A percentile compares a stretch with the other conserved stretches of the same genome.
Evolutionary conservation across 345 rosid species (phyloP).

Genomic region (Populus pruinosa): DNA sequence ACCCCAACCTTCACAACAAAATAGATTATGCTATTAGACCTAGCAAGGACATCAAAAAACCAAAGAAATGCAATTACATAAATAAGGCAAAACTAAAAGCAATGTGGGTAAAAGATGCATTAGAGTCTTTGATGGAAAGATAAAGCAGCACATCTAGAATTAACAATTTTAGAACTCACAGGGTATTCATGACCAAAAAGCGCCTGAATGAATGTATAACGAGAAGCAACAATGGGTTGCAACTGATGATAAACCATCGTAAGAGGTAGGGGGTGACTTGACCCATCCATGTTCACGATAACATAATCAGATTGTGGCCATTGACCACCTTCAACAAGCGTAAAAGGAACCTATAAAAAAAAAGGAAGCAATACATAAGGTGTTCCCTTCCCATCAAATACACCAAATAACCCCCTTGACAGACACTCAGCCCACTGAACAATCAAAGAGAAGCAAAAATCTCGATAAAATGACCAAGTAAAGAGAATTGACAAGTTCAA

Average conservation of each 20-base stretch:
- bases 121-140: not conserved
- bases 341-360: constrained; percentile 72
- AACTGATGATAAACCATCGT: constrained; percentile 69
- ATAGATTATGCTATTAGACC: not conserved
- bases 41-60: not conserved
- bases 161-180: constrained; percentile 38
- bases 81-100: not conserved
- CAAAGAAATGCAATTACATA: constrained; percentile 3
- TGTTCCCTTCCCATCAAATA: not conserved
- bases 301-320: constrained; percentile 46
- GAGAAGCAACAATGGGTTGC: constrained; percentile 71
- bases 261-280: constrained; percentile 73
- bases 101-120: not conserved
- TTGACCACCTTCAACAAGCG: constrained; percentile 56
- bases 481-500: not conserved
- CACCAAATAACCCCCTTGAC: not conserved
- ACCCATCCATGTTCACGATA: constrained; percentile 71
- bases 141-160: not conserved
- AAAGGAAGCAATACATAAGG: not conserved
- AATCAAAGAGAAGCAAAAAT: not conserved
- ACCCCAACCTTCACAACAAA: constrained; percentile 61
- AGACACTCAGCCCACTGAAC: not conserved
- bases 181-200: constrained; percentile 70
- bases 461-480: not conserved
- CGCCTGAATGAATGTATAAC: constrained; percentile 82